These are phyloP conservation scores for Themeda triandra DNA, from an alignment of 176 grass and related monocot species.

Conservation along the genomic window DNA sequence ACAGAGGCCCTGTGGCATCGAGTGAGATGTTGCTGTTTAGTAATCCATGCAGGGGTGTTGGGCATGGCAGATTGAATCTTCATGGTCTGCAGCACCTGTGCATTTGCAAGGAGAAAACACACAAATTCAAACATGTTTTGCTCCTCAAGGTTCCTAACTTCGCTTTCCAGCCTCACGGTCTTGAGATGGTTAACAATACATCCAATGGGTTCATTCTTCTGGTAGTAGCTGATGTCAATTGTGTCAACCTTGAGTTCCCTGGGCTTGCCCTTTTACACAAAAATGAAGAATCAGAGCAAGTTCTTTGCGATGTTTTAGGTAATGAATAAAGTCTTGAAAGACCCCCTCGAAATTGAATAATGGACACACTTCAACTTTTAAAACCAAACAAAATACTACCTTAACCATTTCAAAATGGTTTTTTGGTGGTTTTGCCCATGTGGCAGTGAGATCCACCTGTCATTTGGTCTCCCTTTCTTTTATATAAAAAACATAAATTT, in stretches of 20 bases:
- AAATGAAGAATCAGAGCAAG: constrained; percentile 2
- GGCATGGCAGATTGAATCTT: constrained; percentile 23
- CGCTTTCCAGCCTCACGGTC: constrained; percentile 23
- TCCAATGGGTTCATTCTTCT: constrained; percentile 2
- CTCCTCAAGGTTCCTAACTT: no score
- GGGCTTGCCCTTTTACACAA: neutral
- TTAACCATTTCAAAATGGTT: no score
- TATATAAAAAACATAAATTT: no score
- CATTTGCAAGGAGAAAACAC: constrained; percentile 33
- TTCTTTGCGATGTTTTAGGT: neutral
- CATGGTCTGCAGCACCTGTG: constrained; percentile 32
- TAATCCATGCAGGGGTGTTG: neutral
- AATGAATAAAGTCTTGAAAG: neutral
- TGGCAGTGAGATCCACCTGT: no score
- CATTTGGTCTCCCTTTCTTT: no score
- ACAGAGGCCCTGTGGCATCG: constrained; percentile 14
- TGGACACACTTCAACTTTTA: no score
- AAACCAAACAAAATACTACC: no score
- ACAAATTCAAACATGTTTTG: constrained; percentile 21
- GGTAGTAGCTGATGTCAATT: constrained; percentile 8
- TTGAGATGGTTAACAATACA: constrained; percentile 38
- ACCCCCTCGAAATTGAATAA: no score
- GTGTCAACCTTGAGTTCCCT: neutral
- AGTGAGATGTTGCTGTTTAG: constrained; percentile 12
- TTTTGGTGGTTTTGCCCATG: no score